phyloP scores from a whole-genome alignment of 352 stramenopile genomes.

The Globisporangium recalcitrans region DNA sequence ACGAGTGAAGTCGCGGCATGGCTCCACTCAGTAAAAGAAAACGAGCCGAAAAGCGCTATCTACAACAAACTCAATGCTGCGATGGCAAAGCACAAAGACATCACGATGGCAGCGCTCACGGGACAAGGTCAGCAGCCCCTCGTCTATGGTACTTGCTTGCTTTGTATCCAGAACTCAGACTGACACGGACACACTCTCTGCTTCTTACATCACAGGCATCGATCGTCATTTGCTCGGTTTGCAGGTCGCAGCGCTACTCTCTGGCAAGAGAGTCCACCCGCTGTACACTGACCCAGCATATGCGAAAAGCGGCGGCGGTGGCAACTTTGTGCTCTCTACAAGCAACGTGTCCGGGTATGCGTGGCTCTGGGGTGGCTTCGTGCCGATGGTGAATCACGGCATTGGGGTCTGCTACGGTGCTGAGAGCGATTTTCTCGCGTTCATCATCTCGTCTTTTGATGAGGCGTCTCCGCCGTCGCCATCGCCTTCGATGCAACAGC shows the following conservation, averaged over 20 bases:
- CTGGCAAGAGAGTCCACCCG: slow-evolving; percentile 50
- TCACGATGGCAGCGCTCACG: slow-evolving; percentile 64
- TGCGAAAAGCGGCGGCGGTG: slow-evolving; percentile 69
- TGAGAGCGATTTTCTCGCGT: slow-evolving; percentile 85
- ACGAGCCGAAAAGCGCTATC: slow-evolving; percentile 30
- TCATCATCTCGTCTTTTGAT: slow-evolving; percentile 90
- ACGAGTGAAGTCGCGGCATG: slow-evolving; percentile 75
- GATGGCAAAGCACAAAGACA: slow-evolving; percentile 82
- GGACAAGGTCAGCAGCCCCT: slow-evolving; percentile 34
- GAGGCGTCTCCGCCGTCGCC: slow-evolving; percentile 16
- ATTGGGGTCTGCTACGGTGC: slow-evolving; percentile 93
- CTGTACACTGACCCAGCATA: slow-evolving; percentile 87
- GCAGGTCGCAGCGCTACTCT: slow-evolving; percentile 76
- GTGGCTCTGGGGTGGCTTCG: slow-evolving; percentile 94
- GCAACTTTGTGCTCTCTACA: slow-evolving; percentile 92
- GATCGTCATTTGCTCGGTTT: slow-evolving; percentile 93
- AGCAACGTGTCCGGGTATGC: slow-evolving; percentile 93
- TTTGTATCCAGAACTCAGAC: neutral
- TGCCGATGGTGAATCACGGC: slow-evolving; percentile 86
- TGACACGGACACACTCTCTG: neutral
- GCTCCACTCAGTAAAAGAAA: slow-evolving; percentile 49
- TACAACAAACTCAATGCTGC: slow-evolving; percentile 68
- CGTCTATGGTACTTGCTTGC: too few species aligned
- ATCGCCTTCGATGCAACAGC: neutral
- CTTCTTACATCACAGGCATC: slow-evolving; percentile 37